Base-by-base conservation (phyloP, 2,329 filamentous ascomycete species). In the Colletotrichum sp. region DNA sequence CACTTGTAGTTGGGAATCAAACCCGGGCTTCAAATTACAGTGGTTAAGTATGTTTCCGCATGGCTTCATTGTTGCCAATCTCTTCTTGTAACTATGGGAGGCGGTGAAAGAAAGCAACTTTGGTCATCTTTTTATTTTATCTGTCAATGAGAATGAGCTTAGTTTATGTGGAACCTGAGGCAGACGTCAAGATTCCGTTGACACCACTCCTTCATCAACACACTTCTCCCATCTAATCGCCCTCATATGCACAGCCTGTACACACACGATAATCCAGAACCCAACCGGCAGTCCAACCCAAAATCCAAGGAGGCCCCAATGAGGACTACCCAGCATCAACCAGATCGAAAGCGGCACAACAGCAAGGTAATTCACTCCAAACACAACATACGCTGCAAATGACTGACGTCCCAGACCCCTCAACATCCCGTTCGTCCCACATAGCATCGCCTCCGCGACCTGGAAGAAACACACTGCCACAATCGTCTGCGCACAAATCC, bases 381-480 rank as follows among this genome's bases (percentile, higher is more conserved):
- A 52, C 2, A 52, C 44, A 52, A 21, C 44, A 52, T 21, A 52
- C 3, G 44, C 44, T 1, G 44, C 44, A 52, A 52, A 52, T 0
- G 10, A 52, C 6, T 52, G 44, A 21, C 44, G n/a, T 2, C 44
- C n/a, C 0, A 52, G 44, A 7, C n/a, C 12, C 6, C n/a, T 52
- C 44, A 21, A 0, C n/a, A 52, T 13, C 44, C n/a, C 44, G 1
- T 52, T 52, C 3, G 12, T 52, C 6, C 44, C 44, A 1, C 44
- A 52, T 1, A 52, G 18, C 44, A 21, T 13, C 10, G 44, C 44
- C 44, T 52, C 44, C 6, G 44, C 44, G 10, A 52, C 1, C 10
- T 21, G 44, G 5, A 21, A 52, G 8, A 52, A 21, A 6, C n/a
- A 52, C 0, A 52, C n/a, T 0, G 44, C 44, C 0, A 4, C 44